Evolutionary conservation across 2,329 filamentous ascomycete genomes (phyloP).

Genomic region (Cytospora piceicola): DNA sequence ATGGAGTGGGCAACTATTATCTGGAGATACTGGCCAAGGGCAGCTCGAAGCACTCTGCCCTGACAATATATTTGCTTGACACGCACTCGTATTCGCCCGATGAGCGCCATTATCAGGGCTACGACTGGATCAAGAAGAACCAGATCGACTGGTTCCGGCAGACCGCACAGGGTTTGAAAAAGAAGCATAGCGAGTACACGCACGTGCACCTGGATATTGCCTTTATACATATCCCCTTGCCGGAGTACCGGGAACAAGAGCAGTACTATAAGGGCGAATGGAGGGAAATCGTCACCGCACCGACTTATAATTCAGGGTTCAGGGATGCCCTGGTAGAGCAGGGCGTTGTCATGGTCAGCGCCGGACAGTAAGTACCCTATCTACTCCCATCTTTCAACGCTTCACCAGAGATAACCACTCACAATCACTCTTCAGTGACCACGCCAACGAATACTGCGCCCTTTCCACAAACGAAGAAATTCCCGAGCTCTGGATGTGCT

Average conservation of each 20-base stretch:
- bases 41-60: conserved; percentile 79
- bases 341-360: conserved; percentile 84
- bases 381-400: not conserved
- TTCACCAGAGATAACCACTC: conserved; percentile 31
- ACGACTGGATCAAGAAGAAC: conserved; percentile 94
- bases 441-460: conserved; percentile 95
- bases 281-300: conserved; percentile 85
- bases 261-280: conserved; percentile 70
- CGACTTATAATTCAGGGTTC: conserved; percentile 89
- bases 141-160: conserved; percentile 95
- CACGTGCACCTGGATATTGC: conserved; percentile 94
- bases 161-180: conserved; percentile 74
- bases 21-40: conserved; percentile 86
- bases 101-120: conserved; percentile 84
- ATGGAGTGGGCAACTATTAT: conserved; percentile 93
- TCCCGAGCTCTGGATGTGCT: conserved; percentile 94
- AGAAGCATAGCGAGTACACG: conserved; percentile 80
- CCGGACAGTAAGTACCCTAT: conserved; percentile 71
- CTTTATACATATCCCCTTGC: conserved; percentile 95
- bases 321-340: conserved; percentile 85
- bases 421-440: conserved; percentile 64
- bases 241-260: conserved; percentile 74
- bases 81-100: conserved; percentile 92
- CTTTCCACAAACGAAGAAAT: conserved; percentile 60
- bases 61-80: conserved; percentile 94